These are phyloP conservation scores for Sapria himalayana DNA, from an alignment of 345 rosid species.

Conservation along the genomic window DNA sequence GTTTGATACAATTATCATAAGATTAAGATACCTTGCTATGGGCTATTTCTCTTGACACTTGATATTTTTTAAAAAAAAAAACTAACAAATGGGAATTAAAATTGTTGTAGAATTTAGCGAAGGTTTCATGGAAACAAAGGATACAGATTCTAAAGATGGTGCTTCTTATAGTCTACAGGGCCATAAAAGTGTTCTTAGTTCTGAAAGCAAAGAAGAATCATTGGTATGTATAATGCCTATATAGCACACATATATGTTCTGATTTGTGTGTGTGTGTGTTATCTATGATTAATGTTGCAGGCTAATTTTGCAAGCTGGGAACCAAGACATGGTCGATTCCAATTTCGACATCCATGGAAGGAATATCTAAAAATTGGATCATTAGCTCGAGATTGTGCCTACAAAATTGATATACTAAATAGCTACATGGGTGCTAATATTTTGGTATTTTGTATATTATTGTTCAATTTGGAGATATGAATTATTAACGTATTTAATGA, in stretches of 20 bases:
- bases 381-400: constrained; percentile 37
- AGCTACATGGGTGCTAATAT: constrained; percentile 22
- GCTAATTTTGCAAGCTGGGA: constrained; percentile 80
- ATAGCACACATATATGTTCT: too few relatives aligned
- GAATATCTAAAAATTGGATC: constrained; percentile 34
- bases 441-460: too few relatives aligned
- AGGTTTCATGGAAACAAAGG: constrained; percentile 20
- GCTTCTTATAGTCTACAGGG: constrained; percentile 20
- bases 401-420: constrained; percentile 35
- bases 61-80: neutral
- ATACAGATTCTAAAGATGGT: constrained; percentile 10
- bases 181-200: constrained; percentile 34
- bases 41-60: too few relatives aligned
- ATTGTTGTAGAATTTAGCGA: constrained; percentile 33
- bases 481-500: too few relatives aligned
- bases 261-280: too few relatives aligned
- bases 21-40: neutral
- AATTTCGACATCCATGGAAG: constrained; percentile 63
- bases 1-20: constrained; percentile 2
- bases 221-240: constrained; percentile 25
- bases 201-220: constrained; percentile 44
- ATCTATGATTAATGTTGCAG: too few relatives aligned
- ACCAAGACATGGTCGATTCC: constrained; percentile 54
- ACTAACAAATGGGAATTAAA: neutral
- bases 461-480: too few relatives aligned